Evolutionary conservation across 2,329 filamentous ascomycete species (phyloP), one percentile per base, ranked within the genome.

Genomic region (Calycina marina): DNA sequence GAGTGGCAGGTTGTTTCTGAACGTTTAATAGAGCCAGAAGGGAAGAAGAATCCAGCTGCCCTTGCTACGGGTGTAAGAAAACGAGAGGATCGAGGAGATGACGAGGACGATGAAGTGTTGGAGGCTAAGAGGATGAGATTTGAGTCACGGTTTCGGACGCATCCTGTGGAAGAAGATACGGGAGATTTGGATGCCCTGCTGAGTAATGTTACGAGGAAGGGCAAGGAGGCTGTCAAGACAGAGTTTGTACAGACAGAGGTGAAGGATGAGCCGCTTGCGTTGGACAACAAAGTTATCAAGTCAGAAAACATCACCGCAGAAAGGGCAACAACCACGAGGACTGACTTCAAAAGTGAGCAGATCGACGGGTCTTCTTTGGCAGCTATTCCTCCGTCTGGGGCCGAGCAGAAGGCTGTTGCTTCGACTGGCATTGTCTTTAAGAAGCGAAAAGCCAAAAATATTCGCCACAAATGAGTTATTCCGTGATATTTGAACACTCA

Each of bases 1-100:
- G 81, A 93, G 32, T 98, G 88, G 88, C 73, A 83, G 0, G 69
- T 77, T 8, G 75, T 70, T 37, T 40, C 44, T 6, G 41, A 52
- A 35, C 37, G 44, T 6, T 27, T 52, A 18, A 41, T 54, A n/a
- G 52, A 57, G 17, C 56, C 59, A 5, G 52, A 50, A 16, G 55
- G 61, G 5, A 61, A 67, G 34, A 59, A 59, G 5, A 59, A 61
- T 27, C 51, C 43, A 36, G 49, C 55, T 17, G 42, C 48, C 6
- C 38, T 59, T 27, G 68, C 66, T 6, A 60, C 62, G 16, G 74
- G 73, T 1, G 63, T 77, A 12, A 59, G 68, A 28, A 84, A 83
- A 54, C 60, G 77, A 14, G 70, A 72, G 38, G 45, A 58, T 10
- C 68, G 70, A 0, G 71, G 71, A 28, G 67, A 73, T 17, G 64